Conservation (phyloP, 169 alveolate species). For the Cryptosporidium muris region DNA sequence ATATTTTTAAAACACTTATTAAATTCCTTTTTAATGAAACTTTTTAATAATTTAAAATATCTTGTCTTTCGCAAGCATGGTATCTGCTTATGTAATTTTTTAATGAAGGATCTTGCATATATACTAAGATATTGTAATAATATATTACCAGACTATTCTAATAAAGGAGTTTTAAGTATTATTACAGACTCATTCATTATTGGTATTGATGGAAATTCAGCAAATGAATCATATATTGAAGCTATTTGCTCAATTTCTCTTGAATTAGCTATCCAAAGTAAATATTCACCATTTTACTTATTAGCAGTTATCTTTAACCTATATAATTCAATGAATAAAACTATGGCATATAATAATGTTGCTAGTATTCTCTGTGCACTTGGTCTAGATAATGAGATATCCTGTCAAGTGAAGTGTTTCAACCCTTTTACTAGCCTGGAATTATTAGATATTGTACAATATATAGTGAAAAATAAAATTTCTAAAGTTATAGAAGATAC, state of each 20-base stretch:
- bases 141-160: too few species aligned
- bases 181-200: too few species aligned
- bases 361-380: constrained; percentile 9
- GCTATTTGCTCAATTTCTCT: not conserved
- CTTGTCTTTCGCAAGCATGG: too few species aligned
- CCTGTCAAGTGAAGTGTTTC: constrained; percentile 13
- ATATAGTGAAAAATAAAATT: not conserved
- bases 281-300: constrained; percentile 41
- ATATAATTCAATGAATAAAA: not conserved
- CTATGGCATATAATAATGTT: constrained; percentile 1
- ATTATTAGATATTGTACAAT: not conserved
- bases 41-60: too few species aligned
- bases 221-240: too few species aligned
- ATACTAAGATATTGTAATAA: too few species aligned
- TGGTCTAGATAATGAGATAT: constrained; percentile 17
- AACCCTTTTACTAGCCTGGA: constrained; percentile 14
- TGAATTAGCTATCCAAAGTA: not conserved
- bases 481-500: constrained; percentile 14
- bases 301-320: not conserved
- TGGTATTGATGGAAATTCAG: too few species aligned
- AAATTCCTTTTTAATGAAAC: too few species aligned
- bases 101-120: too few species aligned
- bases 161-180: too few species aligned
- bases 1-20: too few species aligned
- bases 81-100: too few species aligned